Evolutionary conservation across 2,329 filamentous ascomycete genomes (phyloP).

Genomic region (Xylariaceae sp.): DNA sequence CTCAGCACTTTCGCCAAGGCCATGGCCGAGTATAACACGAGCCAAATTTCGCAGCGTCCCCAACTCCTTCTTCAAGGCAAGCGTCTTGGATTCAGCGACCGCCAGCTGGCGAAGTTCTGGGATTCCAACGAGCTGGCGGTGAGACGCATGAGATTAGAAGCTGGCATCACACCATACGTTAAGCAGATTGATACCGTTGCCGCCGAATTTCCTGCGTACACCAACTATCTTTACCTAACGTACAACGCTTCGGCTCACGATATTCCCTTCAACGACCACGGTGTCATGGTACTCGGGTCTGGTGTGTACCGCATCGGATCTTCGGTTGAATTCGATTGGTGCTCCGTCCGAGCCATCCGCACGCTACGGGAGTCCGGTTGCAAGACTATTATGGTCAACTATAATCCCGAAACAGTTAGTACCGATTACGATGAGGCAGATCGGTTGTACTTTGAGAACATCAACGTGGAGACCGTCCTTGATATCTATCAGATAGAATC

Average conservation of each 20-base stretch:
- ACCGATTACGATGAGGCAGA: slow-evolving; percentile 97
- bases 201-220: slow-evolving; percentile 90
- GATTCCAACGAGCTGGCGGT: slow-evolving; percentile 92
- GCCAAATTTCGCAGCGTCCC: slow-evolving; percentile 65
- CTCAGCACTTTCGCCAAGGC: slow-evolving; percentile 85
- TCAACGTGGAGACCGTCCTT: slow-evolving; percentile 84
- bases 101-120: slow-evolving; percentile 92
- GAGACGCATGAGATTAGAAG: slow-evolving; percentile 80
- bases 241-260: slow-evolving; percentile 92
- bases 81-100: slow-evolving; percentile 90
- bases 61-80: slow-evolving; percentile 81
- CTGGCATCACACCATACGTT: slow-evolving; percentile 83
- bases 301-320: slow-evolving; percentile 97
- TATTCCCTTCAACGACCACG: slow-evolving; percentile 81
- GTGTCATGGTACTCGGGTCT: slow-evolving; percentile 94
- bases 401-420: slow-evolving; percentile 85
- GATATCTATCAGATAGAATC: slow-evolving; percentile 92
- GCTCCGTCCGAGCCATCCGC: slow-evolving; percentile 89
- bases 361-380: slow-evolving; percentile 81
- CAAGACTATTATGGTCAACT: slow-evolving; percentile 86
- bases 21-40: slow-evolving; percentile 68
- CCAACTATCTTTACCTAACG: slow-evolving; percentile 95
- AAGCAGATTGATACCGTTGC: slow-evolving; percentile 99
- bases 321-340: slow-evolving; percentile 99
- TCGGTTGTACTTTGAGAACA: slow-evolving; percentile 93